These are phyloP conservation scores for Monosiga brevicollis DNA, from an alignment of 78 protist species.

Conservation along the genomic window DNA sequence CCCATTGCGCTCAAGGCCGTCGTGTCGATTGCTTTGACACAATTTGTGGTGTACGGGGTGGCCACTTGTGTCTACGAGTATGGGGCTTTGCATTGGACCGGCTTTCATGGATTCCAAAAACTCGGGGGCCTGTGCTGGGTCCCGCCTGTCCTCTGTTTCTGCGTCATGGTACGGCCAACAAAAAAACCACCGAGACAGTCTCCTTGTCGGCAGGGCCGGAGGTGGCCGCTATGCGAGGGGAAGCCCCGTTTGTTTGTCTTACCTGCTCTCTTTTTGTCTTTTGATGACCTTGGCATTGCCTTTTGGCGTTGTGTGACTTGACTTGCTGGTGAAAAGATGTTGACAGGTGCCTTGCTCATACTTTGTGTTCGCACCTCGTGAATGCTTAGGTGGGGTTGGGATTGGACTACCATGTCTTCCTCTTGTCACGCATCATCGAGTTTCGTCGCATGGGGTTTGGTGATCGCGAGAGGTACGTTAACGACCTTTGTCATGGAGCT, in stretches of 20 bases:
- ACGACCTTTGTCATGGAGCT: too few species aligned
- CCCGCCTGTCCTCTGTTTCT: background rate
- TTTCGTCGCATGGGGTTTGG: background rate
- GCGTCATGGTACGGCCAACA: constrained; percentile 2
- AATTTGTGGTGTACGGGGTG: background rate
- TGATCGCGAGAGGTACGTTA: background rate
- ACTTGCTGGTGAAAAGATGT: too few species aligned
- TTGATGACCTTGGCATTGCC: too few species aligned
- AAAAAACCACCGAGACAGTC: too few species aligned
- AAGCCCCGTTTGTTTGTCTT: too few species aligned
- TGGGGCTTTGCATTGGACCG: background rate
- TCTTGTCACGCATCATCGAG: constrained; percentile 9
- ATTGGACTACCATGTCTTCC: constrained; percentile 20
- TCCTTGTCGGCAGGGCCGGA: too few species aligned
- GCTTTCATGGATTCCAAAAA: background rate
- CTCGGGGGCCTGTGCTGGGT: constrained; percentile 3
- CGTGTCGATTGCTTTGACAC: constrained; percentile 1
- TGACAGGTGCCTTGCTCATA: too few species aligned
- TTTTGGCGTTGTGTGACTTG: too few species aligned
- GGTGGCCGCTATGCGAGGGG: too few species aligned
- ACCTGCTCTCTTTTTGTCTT: too few species aligned
- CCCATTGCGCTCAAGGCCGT: constrained; percentile 2
- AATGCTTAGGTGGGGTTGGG: constrained; percentile 1
- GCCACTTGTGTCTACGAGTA: background rate
- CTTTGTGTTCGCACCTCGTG: too few species aligned